Evolutionary conservation across 257 asterid genomes (phyloP), one percentile per base, ranked within the genome.

Genomic region (Solanum acaule): DNA sequence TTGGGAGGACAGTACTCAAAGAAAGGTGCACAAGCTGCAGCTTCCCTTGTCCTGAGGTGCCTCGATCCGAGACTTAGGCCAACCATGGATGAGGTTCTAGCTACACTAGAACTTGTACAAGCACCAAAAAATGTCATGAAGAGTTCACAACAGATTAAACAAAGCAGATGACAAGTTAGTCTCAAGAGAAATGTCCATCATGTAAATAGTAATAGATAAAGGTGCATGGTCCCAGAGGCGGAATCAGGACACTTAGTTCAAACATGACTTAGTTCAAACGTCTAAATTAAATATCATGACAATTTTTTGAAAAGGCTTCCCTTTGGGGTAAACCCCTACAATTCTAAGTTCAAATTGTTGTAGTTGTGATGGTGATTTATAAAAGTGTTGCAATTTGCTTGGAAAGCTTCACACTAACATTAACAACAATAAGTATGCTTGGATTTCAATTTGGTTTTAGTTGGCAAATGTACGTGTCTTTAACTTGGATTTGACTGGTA

Each of bases 1-100:
- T 88, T 95, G 70, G 93, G 97, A 14, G 98, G 96, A 34, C 93
- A 92, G 83, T 95, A 95, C 89, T 87, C 93, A 1, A 94, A 91
- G 75, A 94, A 91, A 90, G 91, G 89, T 3, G 98, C 95, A 6
- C 95, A 93, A 84, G 89, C 93, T 85, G 89, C 92, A 13, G 94
- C 96, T 7, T 87, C 92, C 67, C 90, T 94, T 33, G 95, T 93
- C 6, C 59, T 94, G 35, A 84, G 86, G 56, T 94, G 98, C 85
- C 96, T 95, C 16, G 96, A 94, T 85, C 91, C 94, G 12, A 93
- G 73, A 77, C 63, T 65, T 25, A 88, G 96, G 88, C 98, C 96
- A 14, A 23, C 88, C 2, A 93, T 93, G 96, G 82, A 86, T 14
- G 95, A 93, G 73, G 94, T 92, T 65, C 89, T 95, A 18, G 72